Evolutionary conservation across 2,329 filamentous ascomycete genomes (phyloP).

Genomic region (Hypoxylon sp.): DNA sequence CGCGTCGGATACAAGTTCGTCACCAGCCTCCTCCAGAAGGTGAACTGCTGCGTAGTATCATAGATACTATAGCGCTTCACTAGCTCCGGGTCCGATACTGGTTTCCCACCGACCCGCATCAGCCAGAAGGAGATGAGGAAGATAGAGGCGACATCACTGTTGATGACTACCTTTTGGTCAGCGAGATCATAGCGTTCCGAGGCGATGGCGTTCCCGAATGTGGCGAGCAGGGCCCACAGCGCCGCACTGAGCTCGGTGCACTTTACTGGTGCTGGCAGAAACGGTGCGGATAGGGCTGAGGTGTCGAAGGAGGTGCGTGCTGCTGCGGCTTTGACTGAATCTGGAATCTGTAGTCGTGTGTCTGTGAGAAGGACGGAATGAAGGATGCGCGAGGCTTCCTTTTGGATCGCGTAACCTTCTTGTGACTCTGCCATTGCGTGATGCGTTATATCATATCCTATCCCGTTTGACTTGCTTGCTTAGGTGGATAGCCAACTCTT

Average conservation of each 20-base stretch:
- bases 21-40: conserved; percentile 50
- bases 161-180: conserved; percentile 45
- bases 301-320: conserved; percentile 47
- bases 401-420: conserved; percentile 47
- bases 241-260: conserved; percentile 50
- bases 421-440: conserved; percentile 20
- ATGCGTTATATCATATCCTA: not conserved
- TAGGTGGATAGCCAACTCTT: not conserved
- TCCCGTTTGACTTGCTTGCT: not conserved
- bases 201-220: conserved; percentile 49
- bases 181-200: conserved; percentile 40
- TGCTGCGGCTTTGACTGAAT: conserved; percentile 42
- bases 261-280: conserved; percentile 50
- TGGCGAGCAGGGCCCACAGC: conserved; percentile 50
- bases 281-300: conserved; percentile 42
- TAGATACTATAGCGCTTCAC: conserved; percentile 43
- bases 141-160: conserved; percentile 49
- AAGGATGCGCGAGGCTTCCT: conserved; percentile 50
- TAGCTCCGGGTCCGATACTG: conserved; percentile 41
- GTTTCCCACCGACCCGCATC: conserved; percentile 44
- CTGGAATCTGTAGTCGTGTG: conserved; percentile 45
- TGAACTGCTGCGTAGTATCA: conserved; percentile 45
- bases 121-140: conserved; percentile 51
- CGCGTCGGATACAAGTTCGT: conserved; percentile 54
- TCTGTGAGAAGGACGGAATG: conserved; percentile 45